Base-by-base conservation (phyloP, 352 stramenopile species). In the Globisporangium nagaii region DNA sequence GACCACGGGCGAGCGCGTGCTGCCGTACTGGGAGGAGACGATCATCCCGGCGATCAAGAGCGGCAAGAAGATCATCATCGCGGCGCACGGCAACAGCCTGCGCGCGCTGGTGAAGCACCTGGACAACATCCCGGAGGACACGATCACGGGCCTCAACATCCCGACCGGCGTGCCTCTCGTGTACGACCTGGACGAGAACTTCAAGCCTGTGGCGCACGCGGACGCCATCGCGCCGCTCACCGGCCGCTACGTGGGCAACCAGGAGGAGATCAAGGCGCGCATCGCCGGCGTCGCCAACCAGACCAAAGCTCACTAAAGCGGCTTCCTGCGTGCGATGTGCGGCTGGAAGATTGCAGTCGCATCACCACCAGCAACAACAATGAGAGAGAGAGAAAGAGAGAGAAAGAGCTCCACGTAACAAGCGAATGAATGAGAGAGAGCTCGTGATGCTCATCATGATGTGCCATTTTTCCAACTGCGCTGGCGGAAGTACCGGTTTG, bases 21-120 rank as follows among this genome's bases (percentile, higher is more conserved):
- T 98, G 56, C 93, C 96, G 8, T 97, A 97, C 72, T 99, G 88
- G 88, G 84, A 99, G 57, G 58, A 92, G 34, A 86, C 85, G 27
- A 98, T 99, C 73, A 87, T 95, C 58, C 96, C 96, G 37, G 64
- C 88, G 35, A 86, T 99, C 27, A 97, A 96, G 68, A 68, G 71
- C 20, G 96, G 95, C 46, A 98, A 99, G 77, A 97, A 88, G 58
- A 84, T 99, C 10, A 65, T 99, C 19, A 96, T 99, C 66, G 93
- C 93, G 6, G 97, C 96, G 8, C 97, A 99, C 68, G 97, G 96
- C 63, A 99, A 99, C 79, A 96, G 88, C 45, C 85, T 99, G 25
- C 92, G 97, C 56, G 97, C 97, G 12, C 79, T 99, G 34, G 96
- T 99, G 6, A 99, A 99, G 80, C 93, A 99, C 72, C 79, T 99